These are phyloP conservation scores for Leccinum solheimii DNA, from an alignment of 1,284 basidiomycete species.

Conservation along the genomic window DNA sequence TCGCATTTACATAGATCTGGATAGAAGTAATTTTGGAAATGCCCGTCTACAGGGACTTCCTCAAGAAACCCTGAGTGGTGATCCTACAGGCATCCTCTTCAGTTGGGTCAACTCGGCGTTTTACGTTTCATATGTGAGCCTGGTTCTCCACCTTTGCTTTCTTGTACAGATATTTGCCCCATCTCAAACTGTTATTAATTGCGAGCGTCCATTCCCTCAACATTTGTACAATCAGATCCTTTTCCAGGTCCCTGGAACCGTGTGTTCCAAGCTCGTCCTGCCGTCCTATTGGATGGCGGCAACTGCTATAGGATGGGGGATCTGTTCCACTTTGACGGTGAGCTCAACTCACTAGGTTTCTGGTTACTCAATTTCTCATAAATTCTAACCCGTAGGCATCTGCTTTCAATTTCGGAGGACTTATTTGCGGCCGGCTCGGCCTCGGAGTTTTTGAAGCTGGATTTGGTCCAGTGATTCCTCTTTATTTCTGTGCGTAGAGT, in stretches of 20 bases:
- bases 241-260: conserved; percentile 65
- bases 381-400: conserved; percentile 46
- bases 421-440: conserved; percentile 57
- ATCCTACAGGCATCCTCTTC: conserved; percentile 61
- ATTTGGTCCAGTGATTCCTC: conserved; percentile 71
- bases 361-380: background rate
- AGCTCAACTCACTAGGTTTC: conserved; percentile 10
- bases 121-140: conserved; percentile 69
- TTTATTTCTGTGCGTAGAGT: conserved; percentile 65
- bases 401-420: conserved; percentile 56
- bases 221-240: conserved; percentile 49
- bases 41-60: conserved; percentile 73
- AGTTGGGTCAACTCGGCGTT: conserved; percentile 76
- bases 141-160: background rate
- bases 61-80: conserved; percentile 61
- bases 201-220: background rate
- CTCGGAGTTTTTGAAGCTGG: conserved; percentile 74
- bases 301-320: conserved; percentile 69
- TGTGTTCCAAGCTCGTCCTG: conserved; percentile 64
- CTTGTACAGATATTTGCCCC: background rate
- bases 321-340: conserved; percentile 69
- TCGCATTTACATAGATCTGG: conserved; percentile 49
- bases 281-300: conserved; percentile 67
- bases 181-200: background rate
- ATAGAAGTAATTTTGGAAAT: conserved; percentile 74